These are phyloP conservation scores for Gossypium thurberi DNA, from an alignment of 345 rosid species.

Conservation along the genomic window DNA sequence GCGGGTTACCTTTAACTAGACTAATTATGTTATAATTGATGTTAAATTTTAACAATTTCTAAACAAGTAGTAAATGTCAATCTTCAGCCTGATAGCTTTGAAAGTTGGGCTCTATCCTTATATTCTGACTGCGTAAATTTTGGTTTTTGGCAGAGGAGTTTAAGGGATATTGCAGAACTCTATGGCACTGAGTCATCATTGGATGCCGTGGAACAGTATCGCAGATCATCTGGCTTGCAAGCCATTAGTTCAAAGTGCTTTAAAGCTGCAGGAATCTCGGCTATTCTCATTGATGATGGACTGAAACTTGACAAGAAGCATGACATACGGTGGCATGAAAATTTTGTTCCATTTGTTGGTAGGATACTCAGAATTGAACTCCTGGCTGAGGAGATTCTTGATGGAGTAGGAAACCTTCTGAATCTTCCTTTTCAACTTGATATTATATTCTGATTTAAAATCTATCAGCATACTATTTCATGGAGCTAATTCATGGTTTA, in stretches of 20 bases:
- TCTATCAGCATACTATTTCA: background rate
- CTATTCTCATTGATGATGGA: constrained; percentile 85
- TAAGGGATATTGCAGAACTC: constrained; percentile 67
- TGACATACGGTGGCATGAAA: constrained; percentile 63
- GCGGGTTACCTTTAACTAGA: background rate
- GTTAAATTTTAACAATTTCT: background rate
- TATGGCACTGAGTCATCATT: constrained; percentile 63
- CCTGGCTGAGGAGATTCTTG: constrained; percentile 74
- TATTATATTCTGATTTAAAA: background rate
- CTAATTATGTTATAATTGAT: background rate
- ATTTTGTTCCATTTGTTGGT: constrained; percentile 62
- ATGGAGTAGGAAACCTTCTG: constrained; percentile 36
- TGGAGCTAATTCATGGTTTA: background rate
- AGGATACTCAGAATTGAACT: constrained; percentile 73
- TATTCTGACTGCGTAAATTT: constrained; percentile 5
- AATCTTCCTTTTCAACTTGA: background rate
- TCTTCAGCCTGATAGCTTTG: background rate
- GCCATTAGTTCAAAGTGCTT: constrained; percentile 58
- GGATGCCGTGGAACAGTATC: constrained; percentile 60
- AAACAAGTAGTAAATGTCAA: background rate
- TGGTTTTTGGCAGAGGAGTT: constrained; percentile 48
- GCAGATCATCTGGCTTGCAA: constrained; percentile 46
- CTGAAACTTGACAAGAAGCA: constrained; percentile 66
- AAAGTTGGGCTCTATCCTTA: background rate
- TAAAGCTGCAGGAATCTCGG: constrained; percentile 66